A percentile compares a stretch with the other conserved stretches of the same genome.
phyloP scores from a whole-genome alignment of 805 yeast species.

The Pichia ethanolica region DNA sequence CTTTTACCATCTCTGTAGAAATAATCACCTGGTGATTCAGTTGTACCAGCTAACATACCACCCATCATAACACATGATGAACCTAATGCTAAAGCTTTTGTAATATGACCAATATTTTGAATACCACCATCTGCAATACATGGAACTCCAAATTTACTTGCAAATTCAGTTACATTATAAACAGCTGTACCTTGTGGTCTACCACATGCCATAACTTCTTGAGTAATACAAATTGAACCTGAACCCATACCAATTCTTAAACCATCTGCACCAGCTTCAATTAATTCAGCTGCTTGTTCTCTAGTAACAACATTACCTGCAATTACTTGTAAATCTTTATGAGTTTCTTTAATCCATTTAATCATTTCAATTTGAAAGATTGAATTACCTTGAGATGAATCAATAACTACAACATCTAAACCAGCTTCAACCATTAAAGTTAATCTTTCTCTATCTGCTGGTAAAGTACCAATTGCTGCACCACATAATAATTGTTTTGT shows the following conservation, averaged over 20 bases:
- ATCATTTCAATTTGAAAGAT: slow-evolving; percentile 90
- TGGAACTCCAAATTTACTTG: slow-evolving; percentile 94
- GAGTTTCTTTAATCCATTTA: slow-evolving; percentile 77
- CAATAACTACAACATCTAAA: slow-evolving; percentile 89
- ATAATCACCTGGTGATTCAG: slow-evolving; percentile 97
- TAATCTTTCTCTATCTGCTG: slow-evolving; percentile 81
- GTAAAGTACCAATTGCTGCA: slow-evolving; percentile 96
- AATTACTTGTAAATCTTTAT: slow-evolving; percentile 77
- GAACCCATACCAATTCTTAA: slow-evolving; percentile 99
- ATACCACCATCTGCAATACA: slow-evolving; percentile 99
- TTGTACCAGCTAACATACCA: slow-evolving; percentile 96
- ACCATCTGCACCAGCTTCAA: slow-evolving; percentile 95
- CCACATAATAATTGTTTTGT: slow-evolving; percentile 97
- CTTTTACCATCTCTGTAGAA: slow-evolving; percentile 97
- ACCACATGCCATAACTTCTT: slow-evolving; percentile 99
- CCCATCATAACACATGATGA: slow-evolving; percentile 99
- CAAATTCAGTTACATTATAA: slow-evolving; percentile 86
- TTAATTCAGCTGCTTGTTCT: slow-evolving; percentile 95
- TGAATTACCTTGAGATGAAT: slow-evolving; percentile 97
- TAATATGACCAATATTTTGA: slow-evolving; percentile 96
- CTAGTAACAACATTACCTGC: slow-evolving; percentile 99
- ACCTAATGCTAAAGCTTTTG: slow-evolving; percentile 94
- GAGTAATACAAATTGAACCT: slow-evolving; percentile 98
- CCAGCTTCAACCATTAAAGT: slow-evolving; percentile 87
- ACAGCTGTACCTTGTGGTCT: slow-evolving; percentile 99